Evolutionary conservation across 768 basidiomycete genomes (phyloP).

Genomic region (Ramaria sp.): DNA sequence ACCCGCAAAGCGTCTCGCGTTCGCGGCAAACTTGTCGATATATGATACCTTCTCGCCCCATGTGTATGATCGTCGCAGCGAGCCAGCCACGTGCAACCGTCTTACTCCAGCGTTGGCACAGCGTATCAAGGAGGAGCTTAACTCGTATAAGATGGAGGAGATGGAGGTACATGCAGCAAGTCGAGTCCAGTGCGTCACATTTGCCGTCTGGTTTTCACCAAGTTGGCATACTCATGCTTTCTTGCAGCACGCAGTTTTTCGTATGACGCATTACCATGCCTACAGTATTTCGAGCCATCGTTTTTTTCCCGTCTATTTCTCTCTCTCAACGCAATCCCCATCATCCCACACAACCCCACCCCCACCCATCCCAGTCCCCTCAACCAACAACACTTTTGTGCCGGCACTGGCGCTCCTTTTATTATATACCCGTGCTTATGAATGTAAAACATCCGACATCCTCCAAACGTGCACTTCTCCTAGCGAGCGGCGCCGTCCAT

Average conservation of each 20-base stretch:
- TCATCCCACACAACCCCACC: background rate
- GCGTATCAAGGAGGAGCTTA: constrained; percentile 95
- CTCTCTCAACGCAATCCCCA: background rate
- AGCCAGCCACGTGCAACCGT: constrained; percentile 94
- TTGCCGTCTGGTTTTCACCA: background rate
- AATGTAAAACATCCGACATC: background rate
- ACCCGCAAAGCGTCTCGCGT: constrained; percentile 63
- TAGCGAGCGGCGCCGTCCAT: background rate
- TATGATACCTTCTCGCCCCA: constrained; percentile 92
- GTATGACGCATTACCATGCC: constrained; percentile 36
- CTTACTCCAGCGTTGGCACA: constrained; percentile 92
- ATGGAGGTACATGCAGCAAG: constrained; percentile 97
- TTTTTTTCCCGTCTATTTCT: background rate
- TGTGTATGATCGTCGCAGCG: constrained; percentile 90
- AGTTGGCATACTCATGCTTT: constrained; percentile 1
- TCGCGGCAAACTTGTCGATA: constrained; percentile 86
- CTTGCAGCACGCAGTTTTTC: constrained; percentile 73
- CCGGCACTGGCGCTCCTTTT: background rate
- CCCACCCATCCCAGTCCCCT: background rate
- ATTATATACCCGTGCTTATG: constrained; percentile 1
- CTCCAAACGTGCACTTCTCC: background rate
- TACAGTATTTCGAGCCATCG: background rate
- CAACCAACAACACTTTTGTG: background rate
- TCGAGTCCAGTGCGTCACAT: constrained; percentile 67
- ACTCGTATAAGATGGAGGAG: constrained; percentile 98